These are phyloP conservation scores for Acer yangbiense DNA, from an alignment of 345 rosid species.

Conservation along the genomic window DNA sequence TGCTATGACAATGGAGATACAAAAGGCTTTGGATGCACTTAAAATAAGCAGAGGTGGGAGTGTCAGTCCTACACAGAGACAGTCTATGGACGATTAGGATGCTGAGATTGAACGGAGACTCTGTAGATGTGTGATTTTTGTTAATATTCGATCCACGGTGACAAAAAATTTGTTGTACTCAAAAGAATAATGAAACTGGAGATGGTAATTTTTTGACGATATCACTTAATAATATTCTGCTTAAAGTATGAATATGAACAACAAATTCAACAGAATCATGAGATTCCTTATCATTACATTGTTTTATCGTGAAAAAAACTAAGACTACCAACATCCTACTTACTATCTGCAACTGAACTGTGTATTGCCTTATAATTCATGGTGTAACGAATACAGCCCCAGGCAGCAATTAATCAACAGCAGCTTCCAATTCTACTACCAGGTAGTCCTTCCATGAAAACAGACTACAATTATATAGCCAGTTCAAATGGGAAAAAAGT, in stretches of 20 bases:
- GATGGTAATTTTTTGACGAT: background rate
- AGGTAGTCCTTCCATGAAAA: slow-evolving; percentile 29
- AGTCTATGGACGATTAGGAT: slow-evolving; percentile 41
- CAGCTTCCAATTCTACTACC: slow-evolving; percentile 22
- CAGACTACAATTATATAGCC: slow-evolving; percentile 30
- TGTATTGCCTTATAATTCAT: slow-evolving; percentile 5
- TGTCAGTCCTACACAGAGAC: slow-evolving; percentile 59
- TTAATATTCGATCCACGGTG: background rate
- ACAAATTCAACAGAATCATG: background rate
- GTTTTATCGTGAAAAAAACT: background rate
- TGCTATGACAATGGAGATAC: slow-evolving; percentile 98
- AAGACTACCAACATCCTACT: background rate
- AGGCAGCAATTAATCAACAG: slow-evolving; percentile 10
- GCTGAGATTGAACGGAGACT: background rate
- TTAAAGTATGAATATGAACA: too few species aligned
- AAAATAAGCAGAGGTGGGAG: slow-evolving; percentile 68
- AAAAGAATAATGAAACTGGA: background rate
- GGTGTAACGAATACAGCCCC: slow-evolving; percentile 24
- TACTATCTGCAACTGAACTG: slow-evolving; percentile 7
- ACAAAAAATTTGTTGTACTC: background rate
- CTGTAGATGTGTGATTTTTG: background rate
- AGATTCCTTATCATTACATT: slow-evolving; percentile 1
- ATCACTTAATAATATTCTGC: background rate
- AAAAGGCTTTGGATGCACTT: slow-evolving; percentile 85
- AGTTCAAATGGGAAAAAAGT: slow-evolving; percentile 23